Evolutionary conservation across 2,329 filamentous ascomycete genomes (phyloP), one percentile per base, ranked within the genome.

Genomic region (Lachnellula suecica): DNA sequence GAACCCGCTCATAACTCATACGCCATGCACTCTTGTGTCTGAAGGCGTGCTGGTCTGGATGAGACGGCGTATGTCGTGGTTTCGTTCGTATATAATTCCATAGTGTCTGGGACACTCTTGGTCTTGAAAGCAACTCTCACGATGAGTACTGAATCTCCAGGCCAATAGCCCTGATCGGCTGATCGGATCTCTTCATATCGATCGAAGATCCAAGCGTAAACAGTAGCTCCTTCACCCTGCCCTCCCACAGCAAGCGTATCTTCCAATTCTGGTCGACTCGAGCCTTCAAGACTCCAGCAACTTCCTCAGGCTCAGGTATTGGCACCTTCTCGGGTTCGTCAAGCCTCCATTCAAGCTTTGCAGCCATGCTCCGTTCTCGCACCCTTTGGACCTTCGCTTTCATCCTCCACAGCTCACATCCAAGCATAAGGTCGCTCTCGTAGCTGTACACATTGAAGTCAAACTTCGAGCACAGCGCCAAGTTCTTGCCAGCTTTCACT

Each of bases 381-480:
- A 52, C 59, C 42, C 51, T 59, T 22, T 55, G 47, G 11, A 57
- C 49, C 45, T 51, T 64, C 31, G 42, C 54, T 27, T 68, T 71
- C 56, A 83, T 87, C 65, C 89, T 85, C 93, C 94, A 99, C 40
- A 97, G 76, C 73, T 99, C 94, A 74, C 91, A 89, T 13, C 94
- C 94, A 22, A 97, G 81, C 23, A 91, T 87, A 77, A 96, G 87
- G 53, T 94, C 89, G 67, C 91, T 96, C 74, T 99, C 94, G 74
- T 97, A 99, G 68, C 91, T 96, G 72, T 97, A 97, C 45, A 97
- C 88, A 66, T 99, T 99, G 73, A 99, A 99, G 66, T 95, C 91
- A 73, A 97, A 93, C 45, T 88, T 85, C 20, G 91, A 95, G 58
- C 91, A 94, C 45, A 99, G 80, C 10, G 91, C 89, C 61, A 96